A percentile compares a stretch with the other conserved stretches of the same genome.
phyloP scores from a whole-genome alignment of 2,329 filamentous ascomycete genomes.

The Fusarium ambrosium region DNA sequence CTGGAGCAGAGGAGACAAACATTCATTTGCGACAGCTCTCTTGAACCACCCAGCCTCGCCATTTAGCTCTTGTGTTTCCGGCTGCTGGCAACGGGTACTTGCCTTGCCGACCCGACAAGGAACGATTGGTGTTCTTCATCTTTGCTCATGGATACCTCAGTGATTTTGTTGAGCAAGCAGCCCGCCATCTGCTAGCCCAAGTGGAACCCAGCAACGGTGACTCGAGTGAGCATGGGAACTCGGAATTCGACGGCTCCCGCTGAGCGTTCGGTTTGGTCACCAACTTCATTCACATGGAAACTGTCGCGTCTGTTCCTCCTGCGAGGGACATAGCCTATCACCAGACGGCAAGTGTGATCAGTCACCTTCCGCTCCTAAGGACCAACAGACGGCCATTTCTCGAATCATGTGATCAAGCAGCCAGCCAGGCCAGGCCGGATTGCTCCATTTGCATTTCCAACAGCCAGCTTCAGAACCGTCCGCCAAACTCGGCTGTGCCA shows the following conservation, averaged over 20 bases:
- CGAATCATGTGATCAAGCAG: constrained; percentile 46
- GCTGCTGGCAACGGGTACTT: constrained; percentile 27
- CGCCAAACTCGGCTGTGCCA: constrained; percentile 38
- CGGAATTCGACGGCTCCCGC: constrained; percentile 17
- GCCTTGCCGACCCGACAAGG: constrained; percentile 15
- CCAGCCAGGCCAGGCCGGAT: constrained; percentile 16
- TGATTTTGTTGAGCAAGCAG: constrained; percentile 12
- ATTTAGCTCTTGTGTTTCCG: not conserved
- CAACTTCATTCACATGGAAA: constrained; percentile 23
- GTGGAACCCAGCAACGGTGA: constrained; percentile 26
- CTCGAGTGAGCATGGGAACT: constrained; percentile 27
- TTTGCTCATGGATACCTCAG: not conserved
- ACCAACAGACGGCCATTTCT: constrained; percentile 22
- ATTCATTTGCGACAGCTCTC: not conserved
- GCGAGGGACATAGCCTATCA: constrained; percentile 1
- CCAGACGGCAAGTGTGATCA: constrained; percentile 31
- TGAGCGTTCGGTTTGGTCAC: constrained; percentile 11
- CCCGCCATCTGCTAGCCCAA: not conserved
- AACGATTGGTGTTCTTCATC: constrained; percentile 15
- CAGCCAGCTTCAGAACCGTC: constrained; percentile 18
- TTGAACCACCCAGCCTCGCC: not conserved
- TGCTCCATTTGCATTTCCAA: constrained; percentile 32
- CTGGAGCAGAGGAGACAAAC: not conserved
- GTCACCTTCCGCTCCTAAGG: constrained; percentile 33
- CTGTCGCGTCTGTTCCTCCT: constrained; percentile 16